These are phyloP conservation scores for Linnemannia schmuckeri DNA, from an alignment of 192 early-diverging fungal species.

Conservation along the genomic window DNA sequence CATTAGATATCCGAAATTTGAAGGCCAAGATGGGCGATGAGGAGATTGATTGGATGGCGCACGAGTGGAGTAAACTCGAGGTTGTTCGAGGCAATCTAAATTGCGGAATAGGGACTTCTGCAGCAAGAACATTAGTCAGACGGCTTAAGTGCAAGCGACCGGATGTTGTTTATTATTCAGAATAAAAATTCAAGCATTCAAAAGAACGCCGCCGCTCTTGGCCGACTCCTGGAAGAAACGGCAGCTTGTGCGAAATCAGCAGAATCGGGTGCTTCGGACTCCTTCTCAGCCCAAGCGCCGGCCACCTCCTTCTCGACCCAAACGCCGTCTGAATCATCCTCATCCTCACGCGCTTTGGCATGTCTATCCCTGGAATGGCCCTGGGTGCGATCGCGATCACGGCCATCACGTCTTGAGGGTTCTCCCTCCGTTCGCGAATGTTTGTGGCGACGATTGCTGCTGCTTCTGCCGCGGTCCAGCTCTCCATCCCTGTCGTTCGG, in stretches of 20 bases:
- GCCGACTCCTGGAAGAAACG: not conserved
- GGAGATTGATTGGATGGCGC: constrained; percentile 4
- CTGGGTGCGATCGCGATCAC: not conserved
- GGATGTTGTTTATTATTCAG: not conserved
- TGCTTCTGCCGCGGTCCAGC: not conserved
- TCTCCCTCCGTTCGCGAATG: not conserved
- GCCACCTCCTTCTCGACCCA: not conserved
- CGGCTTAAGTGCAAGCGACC: not conserved
- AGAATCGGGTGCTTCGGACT: not conserved
- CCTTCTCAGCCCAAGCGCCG: not conserved
- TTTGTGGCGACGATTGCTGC: not conserved
- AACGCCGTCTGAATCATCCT: not conserved
- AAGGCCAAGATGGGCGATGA: not conserved
- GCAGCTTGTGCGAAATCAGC: not conserved
- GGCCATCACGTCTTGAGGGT: not conserved
- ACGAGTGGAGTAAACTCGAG: not conserved
- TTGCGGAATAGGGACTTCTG: not conserved
- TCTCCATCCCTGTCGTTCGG: not conserved
- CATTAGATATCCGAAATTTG: not conserved
- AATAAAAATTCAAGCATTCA: not conserved
- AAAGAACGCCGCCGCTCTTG: constrained; percentile 1
- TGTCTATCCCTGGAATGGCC: not conserved
- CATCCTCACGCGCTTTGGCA: not conserved
- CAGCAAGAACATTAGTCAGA: not conserved
- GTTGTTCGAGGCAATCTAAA: not conserved